These are phyloP conservation scores for Trichoderma sp. DNA, from an alignment of 2,329 filamentous ascomycete genomes.

Conservation along the genomic window DNA sequence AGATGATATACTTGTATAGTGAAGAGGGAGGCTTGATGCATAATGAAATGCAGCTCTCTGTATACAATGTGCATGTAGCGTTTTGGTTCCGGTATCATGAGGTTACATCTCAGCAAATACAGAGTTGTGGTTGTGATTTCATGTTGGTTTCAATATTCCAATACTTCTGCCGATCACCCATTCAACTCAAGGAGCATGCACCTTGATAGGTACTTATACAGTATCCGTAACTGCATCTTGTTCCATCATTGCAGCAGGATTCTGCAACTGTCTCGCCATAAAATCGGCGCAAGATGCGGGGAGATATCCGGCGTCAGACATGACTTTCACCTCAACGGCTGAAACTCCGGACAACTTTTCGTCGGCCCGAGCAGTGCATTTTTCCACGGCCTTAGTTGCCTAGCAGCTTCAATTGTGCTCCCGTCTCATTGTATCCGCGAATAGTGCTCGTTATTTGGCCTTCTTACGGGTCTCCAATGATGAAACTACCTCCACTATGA, in stretches of 20 bases:
- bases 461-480: background rate
- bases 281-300: background rate
- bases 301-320: slow-evolving; percentile 8
- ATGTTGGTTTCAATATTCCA: background rate
- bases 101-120: background rate
- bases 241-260: background rate
- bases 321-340: background rate
- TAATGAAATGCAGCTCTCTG: background rate
- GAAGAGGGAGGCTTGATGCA: background rate
- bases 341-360: background rate
- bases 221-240: background rate
- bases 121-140: background rate
- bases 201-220: background rate
- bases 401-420: background rate
- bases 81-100: background rate
- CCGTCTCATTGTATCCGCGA: background rate
- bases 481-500: slow-evolving; percentile 11
- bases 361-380: background rate
- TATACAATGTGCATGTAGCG: background rate
- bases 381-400: background rate
- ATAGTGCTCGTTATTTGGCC: background rate
- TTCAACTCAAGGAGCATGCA: background rate
- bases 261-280: background rate
- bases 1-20: background rate
- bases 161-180: background rate